Evolutionary conservation across 2,329 filamentous ascomycete species (phyloP).

Genomic region (Leptographium radiaticola): DNA sequence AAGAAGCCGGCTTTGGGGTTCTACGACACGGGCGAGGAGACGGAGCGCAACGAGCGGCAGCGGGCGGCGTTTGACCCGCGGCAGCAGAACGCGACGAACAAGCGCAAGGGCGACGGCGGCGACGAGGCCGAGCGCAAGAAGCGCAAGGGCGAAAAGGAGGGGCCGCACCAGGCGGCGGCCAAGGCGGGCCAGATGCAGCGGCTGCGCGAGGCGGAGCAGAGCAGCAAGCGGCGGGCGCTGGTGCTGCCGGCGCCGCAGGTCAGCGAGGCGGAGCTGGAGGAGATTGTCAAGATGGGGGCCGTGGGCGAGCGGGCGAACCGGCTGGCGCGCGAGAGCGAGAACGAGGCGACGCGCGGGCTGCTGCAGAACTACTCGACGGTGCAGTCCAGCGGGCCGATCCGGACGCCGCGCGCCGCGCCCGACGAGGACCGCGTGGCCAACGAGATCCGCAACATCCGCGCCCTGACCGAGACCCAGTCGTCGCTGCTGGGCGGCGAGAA

Average conservation of each 20-base stretch:
- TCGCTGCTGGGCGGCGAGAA: constrained; percentile 90
- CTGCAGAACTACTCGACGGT: constrained; percentile 78
- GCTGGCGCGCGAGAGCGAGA: constrained; percentile 65
- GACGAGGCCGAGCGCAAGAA: constrained; percentile 53
- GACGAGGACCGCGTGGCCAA: constrained; percentile 95
- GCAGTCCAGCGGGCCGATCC: constrained; percentile 72
- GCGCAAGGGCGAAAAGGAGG: constrained; percentile 78
- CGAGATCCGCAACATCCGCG: constrained; percentile 86
- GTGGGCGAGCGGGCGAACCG: constrained; percentile 74
- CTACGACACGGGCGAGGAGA: constrained; percentile 82
- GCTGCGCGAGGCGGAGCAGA: constrained; percentile 90
- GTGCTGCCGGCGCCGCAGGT: constrained; percentile 82
- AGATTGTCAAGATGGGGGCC: constrained; percentile 98
- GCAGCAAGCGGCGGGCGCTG: constrained; percentile 79
- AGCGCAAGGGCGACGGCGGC: constrained; percentile 90
- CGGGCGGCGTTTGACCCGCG: constrained; percentile 79
- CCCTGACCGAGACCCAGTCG: constrained; percentile 86
- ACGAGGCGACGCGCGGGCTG: constrained; percentile 71
- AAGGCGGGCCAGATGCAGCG: constrained; percentile 92
- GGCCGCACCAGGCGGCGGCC: constrained; percentile 72
- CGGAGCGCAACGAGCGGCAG: constrained; percentile 67
- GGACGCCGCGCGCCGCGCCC: constrained; percentile 79
- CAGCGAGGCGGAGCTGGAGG: constrained; percentile 82
- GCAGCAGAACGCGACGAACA: constrained; percentile 69
- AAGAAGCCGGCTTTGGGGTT: constrained; percentile 82